Evolutionary conservation across 495 filamentous ascomycete species (phyloP), one percentile per base, ranked within the genome.

Genomic region (Neurospora sublineolata): DNA sequence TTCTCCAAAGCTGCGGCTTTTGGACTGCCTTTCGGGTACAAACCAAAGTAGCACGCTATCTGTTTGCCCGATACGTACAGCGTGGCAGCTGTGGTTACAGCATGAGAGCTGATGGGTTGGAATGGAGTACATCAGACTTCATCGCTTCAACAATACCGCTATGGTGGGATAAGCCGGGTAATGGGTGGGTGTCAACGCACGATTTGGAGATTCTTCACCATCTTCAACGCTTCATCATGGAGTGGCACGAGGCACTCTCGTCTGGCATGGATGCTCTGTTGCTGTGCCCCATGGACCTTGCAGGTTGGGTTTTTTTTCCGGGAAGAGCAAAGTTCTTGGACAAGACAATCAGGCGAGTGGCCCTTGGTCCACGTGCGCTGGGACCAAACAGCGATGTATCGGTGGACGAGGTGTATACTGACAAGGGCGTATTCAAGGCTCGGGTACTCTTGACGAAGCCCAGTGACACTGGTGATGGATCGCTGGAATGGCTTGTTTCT

Each of bases 291-390:
- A 70, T 70, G 38, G 18, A 39, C 5, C 69, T 42, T 18, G 40
- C 69, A 20, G 69, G 20, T 27, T 39, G 36, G 4, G 69, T 36
- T 23, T 27, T 5, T 18, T 70, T 70, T n/a, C 69, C 40, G 23
- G 68, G 69, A 16, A 39, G 69, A 44, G 30, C 69, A 36, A 70
- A 70, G 69, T 70, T 70, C 44, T 23, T 42, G 20, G 69, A 70
- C 38, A 70, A 70, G 69, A 20, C 14, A 16, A 46, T 42, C 40
- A 70, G 37, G 69, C 33, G 69, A 18, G 69, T 39, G 10, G 38
- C 40, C 39, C 27, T 70, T 20, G 69, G 69, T n/a, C 69, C 38
- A 7, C 40, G 44, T 23, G 27, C 39, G 20, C 20, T 42, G 20
- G n/a, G 7, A 46, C 18, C 20, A 36, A 33, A 36, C 20, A 39